phyloP scores from a whole-genome alignment of 805 yeast species.

The Candida ipomoeae region DNA sequence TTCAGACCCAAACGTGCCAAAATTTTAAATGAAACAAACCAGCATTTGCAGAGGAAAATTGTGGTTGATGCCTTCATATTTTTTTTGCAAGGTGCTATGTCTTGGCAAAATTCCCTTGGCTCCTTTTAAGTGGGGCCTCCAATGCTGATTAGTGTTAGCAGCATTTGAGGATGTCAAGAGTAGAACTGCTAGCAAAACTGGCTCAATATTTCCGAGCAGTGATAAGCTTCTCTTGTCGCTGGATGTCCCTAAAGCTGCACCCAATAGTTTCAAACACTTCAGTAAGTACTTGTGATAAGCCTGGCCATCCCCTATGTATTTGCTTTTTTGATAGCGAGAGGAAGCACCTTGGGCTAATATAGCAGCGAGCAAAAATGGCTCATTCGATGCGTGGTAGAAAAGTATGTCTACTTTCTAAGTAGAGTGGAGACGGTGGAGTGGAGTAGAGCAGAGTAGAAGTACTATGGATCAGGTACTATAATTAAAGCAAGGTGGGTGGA shows the following conservation, averaged over 20 bases:
- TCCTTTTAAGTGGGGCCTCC: constrained; percentile 66
- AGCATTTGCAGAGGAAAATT: constrained; percentile 49
- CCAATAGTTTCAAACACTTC: constrained; percentile 56
- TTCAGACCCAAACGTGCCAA: constrained; percentile 54
- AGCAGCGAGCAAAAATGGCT: constrained; percentile 63
- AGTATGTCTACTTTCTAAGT: constrained; percentile 42
- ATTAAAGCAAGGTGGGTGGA: too few relatives aligned
- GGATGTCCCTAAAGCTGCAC: constrained; percentile 35
- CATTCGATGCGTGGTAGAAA: constrained; percentile 53
- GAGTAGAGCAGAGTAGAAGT: too few relatives aligned
- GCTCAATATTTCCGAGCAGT: constrained; percentile 53
- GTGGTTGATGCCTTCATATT: constrained; percentile 29
- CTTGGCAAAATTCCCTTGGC: constrained; percentile 60
- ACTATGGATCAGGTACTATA: too few relatives aligned
- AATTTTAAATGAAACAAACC: constrained; percentile 41
- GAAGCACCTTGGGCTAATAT: constrained; percentile 70
- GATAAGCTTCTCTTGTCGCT: constrained; percentile 20
- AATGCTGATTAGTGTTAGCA: constrained; percentile 46
- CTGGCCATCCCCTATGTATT: constrained; percentile 53
- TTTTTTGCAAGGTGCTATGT: constrained; percentile 29
- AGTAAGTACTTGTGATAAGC: constrained; percentile 64
- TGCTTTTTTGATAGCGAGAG: constrained; percentile 41
- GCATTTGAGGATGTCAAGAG: constrained; percentile 62
- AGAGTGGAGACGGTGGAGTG: too few relatives aligned
- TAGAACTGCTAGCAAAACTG: constrained; percentile 60